Percentiles rank a stretch among this genome's conserved stretches.
Evolutionary conservation across 495 filamentous ascomycete genomes (phyloP).

Genomic region (Podospora anserina): DNA sequence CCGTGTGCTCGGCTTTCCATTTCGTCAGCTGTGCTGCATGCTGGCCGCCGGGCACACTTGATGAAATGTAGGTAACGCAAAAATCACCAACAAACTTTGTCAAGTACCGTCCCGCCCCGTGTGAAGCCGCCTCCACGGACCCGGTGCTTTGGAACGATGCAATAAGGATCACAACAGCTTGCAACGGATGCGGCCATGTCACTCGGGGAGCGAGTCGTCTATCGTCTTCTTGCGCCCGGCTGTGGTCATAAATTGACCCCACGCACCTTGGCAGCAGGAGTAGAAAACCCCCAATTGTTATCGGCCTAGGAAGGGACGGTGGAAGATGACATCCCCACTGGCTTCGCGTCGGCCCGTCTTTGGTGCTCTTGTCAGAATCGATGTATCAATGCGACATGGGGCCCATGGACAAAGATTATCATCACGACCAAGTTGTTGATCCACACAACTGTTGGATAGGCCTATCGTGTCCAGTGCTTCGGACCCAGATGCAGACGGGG

Average conservation of each 20-base stretch:
- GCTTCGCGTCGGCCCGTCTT: slow-evolving; percentile 9
- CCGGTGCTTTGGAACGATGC: slow-evolving; percentile 12
- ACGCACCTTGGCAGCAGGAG: not conserved
- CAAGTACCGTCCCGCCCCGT: slow-evolving; percentile 6
- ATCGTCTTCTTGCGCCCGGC: not conserved
- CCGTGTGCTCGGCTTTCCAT: not conserved
- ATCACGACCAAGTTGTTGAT: not conserved
- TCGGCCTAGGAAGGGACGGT: not conserved
- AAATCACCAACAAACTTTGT: slow-evolving; percentile 12
- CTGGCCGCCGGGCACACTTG: not conserved
- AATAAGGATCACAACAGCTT: not conserved
- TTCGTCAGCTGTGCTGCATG: not conserved
- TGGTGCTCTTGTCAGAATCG: slow-evolving; percentile 4
- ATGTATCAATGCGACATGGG: not conserved
- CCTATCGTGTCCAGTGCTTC: not conserved
- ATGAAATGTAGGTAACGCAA: not conserved
- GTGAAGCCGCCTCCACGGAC: slow-evolving; percentile 4
- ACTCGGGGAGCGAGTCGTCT: not conserved
- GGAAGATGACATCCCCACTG: slow-evolving; percentile 1
- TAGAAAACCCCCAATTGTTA: not conserved
- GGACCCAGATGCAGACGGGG: not conserved
- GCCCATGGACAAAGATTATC: not conserved
- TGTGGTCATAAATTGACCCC: not conserved
- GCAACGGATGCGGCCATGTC: not conserved
- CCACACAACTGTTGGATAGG: not conserved